Conservation (phyloP, 305 asterid species). For the Solanum hybrid region DNA sequence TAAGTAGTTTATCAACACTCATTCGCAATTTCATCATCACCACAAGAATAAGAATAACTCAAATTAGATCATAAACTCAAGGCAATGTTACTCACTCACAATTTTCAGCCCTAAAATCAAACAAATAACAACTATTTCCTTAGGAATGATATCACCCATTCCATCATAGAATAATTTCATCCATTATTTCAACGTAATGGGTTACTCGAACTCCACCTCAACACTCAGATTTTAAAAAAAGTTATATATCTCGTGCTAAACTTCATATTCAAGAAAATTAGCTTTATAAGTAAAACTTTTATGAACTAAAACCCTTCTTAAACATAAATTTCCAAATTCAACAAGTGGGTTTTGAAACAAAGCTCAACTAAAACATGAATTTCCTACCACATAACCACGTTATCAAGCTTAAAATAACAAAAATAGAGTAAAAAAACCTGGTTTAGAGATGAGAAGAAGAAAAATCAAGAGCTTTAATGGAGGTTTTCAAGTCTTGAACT, state of each 20-base stretch:
- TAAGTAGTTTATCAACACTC: not conserved
- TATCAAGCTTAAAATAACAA: too few relatives aligned
- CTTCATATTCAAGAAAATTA: not conserved
- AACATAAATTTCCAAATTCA: not conserved
- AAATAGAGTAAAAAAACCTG: not conserved
- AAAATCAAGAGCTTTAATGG: not conserved
- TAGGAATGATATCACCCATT: not conserved
- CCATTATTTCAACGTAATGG: not conserved
- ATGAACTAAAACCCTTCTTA: not conserved
- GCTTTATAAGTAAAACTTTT: not conserved
- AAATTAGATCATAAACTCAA: not conserved
- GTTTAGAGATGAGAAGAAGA: not conserved
- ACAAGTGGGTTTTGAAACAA: not conserved
- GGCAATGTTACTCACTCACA: not conserved
- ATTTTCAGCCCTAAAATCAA: not conserved
- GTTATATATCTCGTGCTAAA: not conserved
- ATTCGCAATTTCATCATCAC: not conserved
- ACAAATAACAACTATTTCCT: not conserved
- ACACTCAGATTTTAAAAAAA: not conserved
- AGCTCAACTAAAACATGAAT: not conserved
- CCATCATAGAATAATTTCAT: not conserved
- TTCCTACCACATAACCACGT: not conserved
- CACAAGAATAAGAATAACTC: not conserved
- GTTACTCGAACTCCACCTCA: not conserved
- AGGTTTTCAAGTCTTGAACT: too few relatives aligned